Conservation (phyloP, 176 grass and related monocot species). For the Zoysia japonica region DNA sequence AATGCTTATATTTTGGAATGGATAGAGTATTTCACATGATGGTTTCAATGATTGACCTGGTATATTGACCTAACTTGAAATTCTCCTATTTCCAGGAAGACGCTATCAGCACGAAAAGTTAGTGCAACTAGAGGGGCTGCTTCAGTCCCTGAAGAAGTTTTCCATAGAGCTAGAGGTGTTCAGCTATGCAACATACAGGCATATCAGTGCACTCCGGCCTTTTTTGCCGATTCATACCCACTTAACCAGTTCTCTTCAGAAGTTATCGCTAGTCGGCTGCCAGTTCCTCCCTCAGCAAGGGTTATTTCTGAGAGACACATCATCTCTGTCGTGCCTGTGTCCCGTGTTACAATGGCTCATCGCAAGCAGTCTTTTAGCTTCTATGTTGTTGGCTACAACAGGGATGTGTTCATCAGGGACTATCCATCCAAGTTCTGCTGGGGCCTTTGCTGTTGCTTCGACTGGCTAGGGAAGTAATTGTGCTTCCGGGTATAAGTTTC, state of each 20-base stretch:
- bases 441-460: constrained; percentile 92
- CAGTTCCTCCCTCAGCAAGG: constrained; percentile 63
- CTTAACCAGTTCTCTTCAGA: constrained; percentile 90
- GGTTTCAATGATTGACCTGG: background rate
- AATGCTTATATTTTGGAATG: no score
- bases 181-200: constrained; percentile 91
- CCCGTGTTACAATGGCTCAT: constrained; percentile 68
- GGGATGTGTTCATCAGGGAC: constrained; percentile 78
- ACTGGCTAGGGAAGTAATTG: constrained; percentile 59
- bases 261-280: constrained; percentile 58
- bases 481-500: background rate
- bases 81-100: constrained; percentile 61
- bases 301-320: constrained; percentile 82
- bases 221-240: constrained; percentile 84
- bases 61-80: background rate
- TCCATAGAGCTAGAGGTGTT: constrained; percentile 74
- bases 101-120: constrained; percentile 61
- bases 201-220: constrained; percentile 90
- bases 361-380: constrained; percentile 69
- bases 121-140: constrained; percentile 70
- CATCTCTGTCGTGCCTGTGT: constrained; percentile 81
- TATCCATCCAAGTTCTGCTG: constrained; percentile 82
- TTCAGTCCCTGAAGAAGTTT: constrained; percentile 86
- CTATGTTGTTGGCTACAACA: constrained; percentile 67
- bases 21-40: background rate